These are phyloP conservation scores for Cicer arietinum DNA, from an alignment of 306 rosid genomes.

Conservation along the genomic window DNA sequence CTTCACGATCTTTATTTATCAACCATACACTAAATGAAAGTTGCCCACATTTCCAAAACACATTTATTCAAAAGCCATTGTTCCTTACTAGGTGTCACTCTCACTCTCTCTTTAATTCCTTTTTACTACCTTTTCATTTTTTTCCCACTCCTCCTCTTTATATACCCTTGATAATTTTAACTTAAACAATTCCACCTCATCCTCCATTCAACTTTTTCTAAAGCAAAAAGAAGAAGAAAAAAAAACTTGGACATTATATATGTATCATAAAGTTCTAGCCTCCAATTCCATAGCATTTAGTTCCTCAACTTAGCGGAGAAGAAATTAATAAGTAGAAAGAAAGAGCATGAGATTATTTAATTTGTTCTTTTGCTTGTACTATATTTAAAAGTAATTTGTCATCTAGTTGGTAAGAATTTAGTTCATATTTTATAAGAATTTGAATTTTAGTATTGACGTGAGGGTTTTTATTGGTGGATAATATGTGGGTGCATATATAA, in stretches of 20 bases:
- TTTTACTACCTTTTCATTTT: conserved; percentile 38
- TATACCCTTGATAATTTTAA: conserved; percentile 26
- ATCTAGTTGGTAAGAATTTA: no score
- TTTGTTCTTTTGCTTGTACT: conserved; percentile 37
- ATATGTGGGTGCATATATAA: no score
- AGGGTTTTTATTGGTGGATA: no score
- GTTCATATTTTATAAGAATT: no score
- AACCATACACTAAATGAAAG: conserved; percentile 45
- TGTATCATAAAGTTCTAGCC: conserved; percentile 38
- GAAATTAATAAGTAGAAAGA: conserved; percentile 49
- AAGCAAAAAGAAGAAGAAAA: conserved; percentile 36
- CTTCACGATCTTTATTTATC: conserved; percentile 41
- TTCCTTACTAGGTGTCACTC: conserved; percentile 53
- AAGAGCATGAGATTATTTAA: conserved; percentile 22
- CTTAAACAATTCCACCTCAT: conserved; percentile 51
- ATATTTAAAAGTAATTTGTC: conserved; percentile 4
- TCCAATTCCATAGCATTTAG: conserved; percentile 44
- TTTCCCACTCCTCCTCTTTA: conserved; percentile 32
- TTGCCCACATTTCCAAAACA: conserved; percentile 40
- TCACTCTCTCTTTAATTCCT: conserved; percentile 36
- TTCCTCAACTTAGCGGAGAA: conserved; percentile 52
- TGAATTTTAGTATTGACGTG: no score
- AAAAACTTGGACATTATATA: conserved; percentile 38
- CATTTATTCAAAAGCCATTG: conserved; percentile 54
- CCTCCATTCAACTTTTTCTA: conserved; percentile 53